These are phyloP conservation scores for Wakefieldia striispora DNA, from an alignment of 768 basidiomycete species.

Conservation along the genomic window DNA sequence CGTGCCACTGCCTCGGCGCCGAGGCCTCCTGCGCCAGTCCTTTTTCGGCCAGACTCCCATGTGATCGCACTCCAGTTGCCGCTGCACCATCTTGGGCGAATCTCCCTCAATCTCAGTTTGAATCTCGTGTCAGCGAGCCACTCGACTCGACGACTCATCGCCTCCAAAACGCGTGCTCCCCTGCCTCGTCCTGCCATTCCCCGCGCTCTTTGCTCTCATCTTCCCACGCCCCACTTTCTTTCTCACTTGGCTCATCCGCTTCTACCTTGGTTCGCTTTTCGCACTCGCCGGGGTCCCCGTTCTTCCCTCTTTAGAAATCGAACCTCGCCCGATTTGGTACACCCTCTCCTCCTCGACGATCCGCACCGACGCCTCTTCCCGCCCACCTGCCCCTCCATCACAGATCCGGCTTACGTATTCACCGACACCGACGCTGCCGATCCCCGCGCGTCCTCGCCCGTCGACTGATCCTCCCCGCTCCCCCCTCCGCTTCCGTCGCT, in stretches of 20 bases:
- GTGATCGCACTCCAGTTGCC: constrained; percentile 34
- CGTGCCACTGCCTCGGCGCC: constrained; percentile 41
- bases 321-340: constrained; percentile 18
- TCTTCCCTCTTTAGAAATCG: constrained; percentile 20
- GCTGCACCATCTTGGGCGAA: constrained; percentile 34
- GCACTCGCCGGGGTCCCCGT: constrained; percentile 30
- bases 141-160: neutral
- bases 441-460: constrained; percentile 9
- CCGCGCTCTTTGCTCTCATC: constrained; percentile 25
- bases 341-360: constrained; percentile 25
- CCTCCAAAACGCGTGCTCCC: constrained; percentile 13
- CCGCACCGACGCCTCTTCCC: constrained; percentile 26
- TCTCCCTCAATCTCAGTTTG: constrained; percentile 28
- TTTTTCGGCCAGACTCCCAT: constrained; percentile 34
- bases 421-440: constrained; percentile 20
- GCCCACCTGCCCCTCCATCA: constrained; percentile 11
- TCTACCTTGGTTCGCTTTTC: constrained; percentile 29
- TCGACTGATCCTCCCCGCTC: constrained; percentile 6
- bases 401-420: constrained; percentile 23
- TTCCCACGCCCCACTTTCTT: constrained; percentile 17
- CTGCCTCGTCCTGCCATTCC: constrained; percentile 23
- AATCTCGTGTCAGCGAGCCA: constrained; percentile 30
- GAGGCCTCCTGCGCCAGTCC: constrained; percentile 32
- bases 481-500: constrained; percentile 22
- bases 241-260: constrained; percentile 24